Conservation (phyloP, 495 filamentous ascomycete genomes). For the Trichodelitschia bisporula region DNA sequence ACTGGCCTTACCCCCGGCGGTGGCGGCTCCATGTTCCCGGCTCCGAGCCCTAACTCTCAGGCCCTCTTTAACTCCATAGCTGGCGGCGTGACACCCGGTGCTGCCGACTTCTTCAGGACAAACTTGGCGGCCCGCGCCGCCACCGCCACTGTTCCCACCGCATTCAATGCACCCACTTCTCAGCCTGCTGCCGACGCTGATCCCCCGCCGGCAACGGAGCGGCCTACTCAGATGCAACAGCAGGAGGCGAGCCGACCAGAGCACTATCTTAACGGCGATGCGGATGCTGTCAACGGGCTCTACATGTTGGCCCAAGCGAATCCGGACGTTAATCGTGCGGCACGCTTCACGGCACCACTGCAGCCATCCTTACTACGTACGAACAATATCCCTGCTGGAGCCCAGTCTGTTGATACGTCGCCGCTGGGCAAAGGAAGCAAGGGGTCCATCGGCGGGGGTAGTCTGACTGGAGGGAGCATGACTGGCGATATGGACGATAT, state of each 20-base stretch:
- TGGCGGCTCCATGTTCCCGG: constrained; percentile 93
- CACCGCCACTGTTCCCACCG: no score
- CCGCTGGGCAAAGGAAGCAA: constrained; percentile 16
- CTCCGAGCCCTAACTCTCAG: constrained; percentile 66
- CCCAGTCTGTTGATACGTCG: constrained; percentile 12
- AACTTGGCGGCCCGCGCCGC: constrained; percentile 56
- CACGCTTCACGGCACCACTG: no score
- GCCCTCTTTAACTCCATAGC: constrained; percentile 55
- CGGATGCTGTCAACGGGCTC: constrained; percentile 87
- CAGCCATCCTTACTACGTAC: no score
- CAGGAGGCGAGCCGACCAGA: no score
- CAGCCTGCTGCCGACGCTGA: constrained; percentile 21
- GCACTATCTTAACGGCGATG: no score
- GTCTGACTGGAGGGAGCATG: constrained; percentile 28
- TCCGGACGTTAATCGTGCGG: constrained; percentile 24
- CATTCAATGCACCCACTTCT: constrained; percentile 22
- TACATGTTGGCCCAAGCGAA: constrained; percentile 60
- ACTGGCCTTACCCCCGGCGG: constrained; percentile 87
- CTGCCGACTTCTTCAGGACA: constrained; percentile 84
- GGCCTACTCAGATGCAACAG: no score
- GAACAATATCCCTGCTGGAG: no score
- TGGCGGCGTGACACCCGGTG: constrained; percentile 66
- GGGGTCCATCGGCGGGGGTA: constrained; percentile 18
- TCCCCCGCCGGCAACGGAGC: no score
- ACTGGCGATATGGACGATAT: constrained; percentile 40